Percentiles rank a stretch among this genome's conserved stretches.
Evolutionary conservation across 768 basidiomycete genomes (phyloP).

Genomic region (Ramaria rubella): DNA sequence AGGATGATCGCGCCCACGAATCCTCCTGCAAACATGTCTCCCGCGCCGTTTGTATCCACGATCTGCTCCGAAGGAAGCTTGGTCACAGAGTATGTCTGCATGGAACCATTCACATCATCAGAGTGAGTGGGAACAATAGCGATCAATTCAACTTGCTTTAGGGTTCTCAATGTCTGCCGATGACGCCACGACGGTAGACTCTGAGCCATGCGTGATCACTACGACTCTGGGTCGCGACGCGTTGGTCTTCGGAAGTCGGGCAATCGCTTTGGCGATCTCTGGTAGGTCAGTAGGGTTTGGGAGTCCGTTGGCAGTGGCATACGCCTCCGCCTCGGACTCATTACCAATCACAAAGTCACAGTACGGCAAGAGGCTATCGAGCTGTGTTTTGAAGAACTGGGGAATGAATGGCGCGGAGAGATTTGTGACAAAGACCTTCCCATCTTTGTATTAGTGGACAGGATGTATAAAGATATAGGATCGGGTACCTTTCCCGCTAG

Average conservation of each 20-base stretch:
- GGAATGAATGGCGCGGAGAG: constrained; percentile 96
- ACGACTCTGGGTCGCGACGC: constrained; percentile 70
- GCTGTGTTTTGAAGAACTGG: constrained; percentile 81
- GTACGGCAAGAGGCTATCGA: constrained; percentile 76
- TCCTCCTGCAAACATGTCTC: constrained; percentile 95
- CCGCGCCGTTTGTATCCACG: constrained; percentile 97
- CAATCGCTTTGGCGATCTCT: constrained; percentile 68
- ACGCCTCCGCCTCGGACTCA: constrained; percentile 88
- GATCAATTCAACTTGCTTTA: constrained; percentile 30
- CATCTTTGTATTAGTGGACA: neutral
- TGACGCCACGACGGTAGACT: constrained; percentile 70
- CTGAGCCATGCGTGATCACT: constrained; percentile 85
- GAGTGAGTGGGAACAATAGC: neutral
- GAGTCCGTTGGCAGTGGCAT: constrained; percentile 67
- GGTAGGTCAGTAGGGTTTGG: constrained; percentile 58
- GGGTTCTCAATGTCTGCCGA: constrained; percentile 47
- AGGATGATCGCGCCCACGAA: constrained; percentile 81
- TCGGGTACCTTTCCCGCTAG: constrained; percentile 61
- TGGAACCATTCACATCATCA: constrained; percentile 14
- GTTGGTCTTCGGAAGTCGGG: constrained; percentile 70
- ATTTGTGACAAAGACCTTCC: constrained; percentile 82
- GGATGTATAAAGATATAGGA: neutral
- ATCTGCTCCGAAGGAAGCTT: constrained; percentile 57
- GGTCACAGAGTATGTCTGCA: constrained; percentile 44
- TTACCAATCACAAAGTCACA: constrained; percentile 93